Conservation (phyloP, 2,329 filamentous ascomycete species). For the Sporothrix pallida region DNA sequence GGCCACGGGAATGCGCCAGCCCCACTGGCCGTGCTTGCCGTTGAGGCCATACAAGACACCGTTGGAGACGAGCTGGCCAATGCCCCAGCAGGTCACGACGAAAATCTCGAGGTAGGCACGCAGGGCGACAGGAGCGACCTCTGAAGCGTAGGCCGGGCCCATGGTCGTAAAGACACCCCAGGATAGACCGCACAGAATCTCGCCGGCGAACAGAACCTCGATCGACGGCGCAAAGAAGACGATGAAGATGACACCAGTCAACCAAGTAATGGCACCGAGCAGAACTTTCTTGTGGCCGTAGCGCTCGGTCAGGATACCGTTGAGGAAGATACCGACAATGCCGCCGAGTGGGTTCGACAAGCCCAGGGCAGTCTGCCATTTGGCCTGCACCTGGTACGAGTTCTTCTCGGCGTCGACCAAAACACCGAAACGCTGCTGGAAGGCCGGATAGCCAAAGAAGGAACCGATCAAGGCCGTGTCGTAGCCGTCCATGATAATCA, state of each 20-base stretch:
- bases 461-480: conserved; percentile 40
- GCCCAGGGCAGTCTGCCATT: conserved; percentile 63
- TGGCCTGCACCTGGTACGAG: conserved; percentile 43
- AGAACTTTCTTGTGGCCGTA: conserved; percentile 59
- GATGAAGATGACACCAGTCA: conserved; percentile 59
- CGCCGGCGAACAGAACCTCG: conserved; percentile 54
- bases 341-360: conserved; percentile 61
- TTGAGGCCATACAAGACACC: conserved; percentile 41
- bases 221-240: conserved; percentile 59
- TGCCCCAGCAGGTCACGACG: conserved; percentile 53
- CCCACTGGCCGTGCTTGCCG: conserved; percentile 35
- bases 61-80: conserved; percentile 41
- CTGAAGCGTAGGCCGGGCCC: conserved; percentile 52
- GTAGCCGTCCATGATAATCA: conserved; percentile 52
- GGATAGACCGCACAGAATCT: conserved; percentile 51
- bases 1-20: conserved; percentile 49
- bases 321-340: conserved; percentile 61
- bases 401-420: neutral
- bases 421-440: conserved; percentile 41
- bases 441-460: conserved; percentile 44
- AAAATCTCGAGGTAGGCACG: conserved; percentile 53
- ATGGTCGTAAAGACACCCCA: conserved; percentile 56
- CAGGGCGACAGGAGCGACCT: conserved; percentile 51
- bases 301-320: conserved; percentile 57
- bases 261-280: conserved; percentile 52